Evolutionary conservation across 768 basidiomycete species (phyloP), one percentile per base, ranked within the genome.

Genomic region (Naganishia vishniacii): DNA sequence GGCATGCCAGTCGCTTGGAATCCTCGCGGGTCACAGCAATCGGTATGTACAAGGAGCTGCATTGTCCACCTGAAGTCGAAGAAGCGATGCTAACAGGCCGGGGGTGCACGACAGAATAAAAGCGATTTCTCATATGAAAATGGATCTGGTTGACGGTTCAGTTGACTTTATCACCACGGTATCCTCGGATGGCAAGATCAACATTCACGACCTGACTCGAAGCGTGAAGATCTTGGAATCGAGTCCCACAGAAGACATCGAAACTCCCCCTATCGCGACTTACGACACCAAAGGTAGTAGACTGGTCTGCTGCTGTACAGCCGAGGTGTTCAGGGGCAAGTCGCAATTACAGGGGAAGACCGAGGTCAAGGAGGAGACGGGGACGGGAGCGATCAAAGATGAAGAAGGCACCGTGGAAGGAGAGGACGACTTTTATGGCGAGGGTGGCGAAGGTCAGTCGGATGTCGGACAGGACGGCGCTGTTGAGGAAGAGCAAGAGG

Each of bases 221-320:
- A 69, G 18, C 48, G 59, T 23, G 29, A 32, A 5, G 12, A 58
- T 29, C 9, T 65, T 12, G 51, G 53, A 9, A 29, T 25, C 11
- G 41, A 44, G 29, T 5, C 20, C 53, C 18, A n/a, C 42, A 18
- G 42, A 25, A 5, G 59, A 47, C 18, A 66, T 46, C 6, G 60
- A 73, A 53, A 79, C 89, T 23, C 72, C 78, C 20, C 85, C 91
- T 0, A 79, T 85, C 1, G 82, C 82, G 1, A 81, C 78, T 49
- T 92, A 91, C 73, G 88, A 94, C 76, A 86, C 89, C 4, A 90
- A 89, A 69, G 89, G 89, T 9, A 90, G 85, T 32, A 82, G 93
- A 28, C 74, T 97, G 73, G 94, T 89, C 8, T 92, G 91, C 64
- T 70, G 78, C 8, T 70, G 72, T 16, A 70, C 77, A 20, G 76